Conservation (phyloP, 1,139 yeast genomes). For the Pneumocystis carinii region DNA sequence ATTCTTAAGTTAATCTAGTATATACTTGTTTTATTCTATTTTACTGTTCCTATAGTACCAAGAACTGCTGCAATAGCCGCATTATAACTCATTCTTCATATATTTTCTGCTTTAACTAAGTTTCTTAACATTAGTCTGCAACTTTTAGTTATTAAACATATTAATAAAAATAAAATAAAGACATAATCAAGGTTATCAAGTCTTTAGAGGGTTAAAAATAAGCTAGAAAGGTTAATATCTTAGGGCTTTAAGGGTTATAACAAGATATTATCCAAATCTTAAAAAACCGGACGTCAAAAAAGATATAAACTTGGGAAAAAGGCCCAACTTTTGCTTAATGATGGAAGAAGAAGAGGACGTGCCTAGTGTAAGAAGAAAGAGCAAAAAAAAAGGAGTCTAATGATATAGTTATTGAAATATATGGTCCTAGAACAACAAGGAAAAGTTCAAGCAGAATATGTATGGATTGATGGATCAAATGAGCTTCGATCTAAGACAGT, state of each 20-base stretch:
- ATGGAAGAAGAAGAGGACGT: too few relatives aligned
- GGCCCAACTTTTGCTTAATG: background rate
- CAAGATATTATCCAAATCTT: too few relatives aligned
- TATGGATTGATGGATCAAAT: slow-evolving; percentile 94
- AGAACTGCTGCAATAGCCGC: background rate
- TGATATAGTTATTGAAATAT: slow-evolving; percentile 48
- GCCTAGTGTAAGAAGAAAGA: too few relatives aligned
- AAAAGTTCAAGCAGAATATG: slow-evolving; percentile 81
- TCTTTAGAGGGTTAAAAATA: too few relatives aligned
- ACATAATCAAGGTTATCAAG: too few relatives aligned
- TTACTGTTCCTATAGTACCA: background rate
- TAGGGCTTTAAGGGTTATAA: too few relatives aligned
- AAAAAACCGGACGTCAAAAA: background rate
- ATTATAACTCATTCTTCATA: background rate
- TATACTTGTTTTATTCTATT: background rate
- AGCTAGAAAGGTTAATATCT: too few relatives aligned
- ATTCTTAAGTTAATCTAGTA: background rate
- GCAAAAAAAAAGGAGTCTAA: background rate
- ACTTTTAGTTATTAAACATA: too few relatives aligned
- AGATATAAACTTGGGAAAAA: background rate
- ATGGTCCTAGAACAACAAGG: slow-evolving; percentile 75
- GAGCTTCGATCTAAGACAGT: slow-evolving; percentile 87
- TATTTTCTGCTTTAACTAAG: background rate
- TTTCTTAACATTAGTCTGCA: too few relatives aligned
- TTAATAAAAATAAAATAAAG: too few relatives aligned